Evolutionary conservation across 768 basidiomycete genomes (phyloP).

Genomic region (Termitomyces sp.): DNA sequence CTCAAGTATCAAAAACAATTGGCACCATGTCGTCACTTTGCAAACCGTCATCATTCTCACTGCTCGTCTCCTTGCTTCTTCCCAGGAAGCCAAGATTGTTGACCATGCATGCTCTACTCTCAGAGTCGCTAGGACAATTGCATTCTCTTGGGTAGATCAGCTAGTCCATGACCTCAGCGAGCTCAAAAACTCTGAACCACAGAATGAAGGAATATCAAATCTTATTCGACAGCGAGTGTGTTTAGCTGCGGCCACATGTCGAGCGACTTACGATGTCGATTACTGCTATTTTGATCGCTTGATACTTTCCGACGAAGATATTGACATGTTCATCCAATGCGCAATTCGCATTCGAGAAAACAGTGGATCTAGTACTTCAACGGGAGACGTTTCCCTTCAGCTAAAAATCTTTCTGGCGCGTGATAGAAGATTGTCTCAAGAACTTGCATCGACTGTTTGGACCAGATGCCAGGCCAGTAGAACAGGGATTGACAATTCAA

Average conservation of each 20-base stretch:
- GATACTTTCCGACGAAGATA: constrained; percentile 18
- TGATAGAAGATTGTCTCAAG: neutral
- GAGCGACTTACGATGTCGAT: constrained; percentile 21
- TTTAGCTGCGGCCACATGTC: constrained; percentile 5
- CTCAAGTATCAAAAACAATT: constrained; percentile 32
- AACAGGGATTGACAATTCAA: neutral
- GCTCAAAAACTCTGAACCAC: neutral
- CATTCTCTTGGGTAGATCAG: constrained; percentile 4
- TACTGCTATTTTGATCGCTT: constrained; percentile 3
- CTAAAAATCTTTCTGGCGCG: neutral
- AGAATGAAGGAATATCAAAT: neutral
- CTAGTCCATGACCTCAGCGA: neutral
- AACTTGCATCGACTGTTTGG: neutral
- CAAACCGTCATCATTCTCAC: constrained; percentile 28
- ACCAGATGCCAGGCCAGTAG: neutral
- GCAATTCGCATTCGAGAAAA: constrained; percentile 18
- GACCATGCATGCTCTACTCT: constrained; percentile 17
- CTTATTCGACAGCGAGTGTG: constrained; percentile 3
- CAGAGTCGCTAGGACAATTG: constrained; percentile 16
- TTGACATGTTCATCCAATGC: constrained; percentile 19
- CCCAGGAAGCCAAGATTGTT: constrained; percentile 8
- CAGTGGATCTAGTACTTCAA: neutral
- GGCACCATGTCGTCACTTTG: constrained; percentile 30
- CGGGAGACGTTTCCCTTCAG: neutral
- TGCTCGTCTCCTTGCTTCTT: constrained; percentile 29